Conservation (phyloP, 495 filamentous ascomycete species). For the Hypomontagnella submonticulosa region DNA sequence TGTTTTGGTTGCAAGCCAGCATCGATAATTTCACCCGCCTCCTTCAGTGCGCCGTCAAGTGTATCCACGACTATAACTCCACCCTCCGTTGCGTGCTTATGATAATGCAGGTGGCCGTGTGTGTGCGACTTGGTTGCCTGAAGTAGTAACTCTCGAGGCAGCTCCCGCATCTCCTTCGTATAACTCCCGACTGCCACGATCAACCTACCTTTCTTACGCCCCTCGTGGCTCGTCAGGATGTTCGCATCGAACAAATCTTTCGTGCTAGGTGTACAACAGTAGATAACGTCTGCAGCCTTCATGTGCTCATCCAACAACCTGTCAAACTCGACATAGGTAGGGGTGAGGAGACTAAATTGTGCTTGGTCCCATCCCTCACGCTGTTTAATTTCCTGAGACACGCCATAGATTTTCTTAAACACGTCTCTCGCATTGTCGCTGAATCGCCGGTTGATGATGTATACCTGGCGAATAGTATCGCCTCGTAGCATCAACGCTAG, state of each 20-base stretch:
- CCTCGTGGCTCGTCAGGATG: conserved; percentile 73
- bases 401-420: conserved; percentile 67
- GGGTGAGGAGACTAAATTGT: conserved; percentile 76
- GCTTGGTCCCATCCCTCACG: conserved; percentile 67
- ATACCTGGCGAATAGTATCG: conserved; percentile 75
- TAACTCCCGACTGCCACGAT: conserved; percentile 87
- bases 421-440: conserved; percentile 65
- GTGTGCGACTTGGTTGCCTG: conserved; percentile 69
- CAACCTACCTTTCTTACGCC: conserved; percentile 77
- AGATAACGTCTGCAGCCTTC: conserved; percentile 77
- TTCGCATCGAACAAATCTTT: conserved; percentile 61
- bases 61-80: conserved; percentile 88
- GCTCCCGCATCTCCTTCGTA: conserved; percentile 83
- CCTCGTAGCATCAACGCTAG: conserved; percentile 80
- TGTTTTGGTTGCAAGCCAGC: conserved; percentile 76
- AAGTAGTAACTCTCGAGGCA: conserved; percentile 77
- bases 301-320: conserved; percentile 74
- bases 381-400: conserved; percentile 59
- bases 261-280: conserved; percentile 70
- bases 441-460: conserved; percentile 78
- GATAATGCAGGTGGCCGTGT: conserved; percentile 66
- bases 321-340: conserved; percentile 75
- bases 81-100: conserved; percentile 76
- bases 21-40: conserved; percentile 90
- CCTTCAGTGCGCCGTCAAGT: conserved; percentile 78